Base-by-base conservation (phyloP, 1,284 basidiomycete genomes). In the Ustilago hordei region DNA sequence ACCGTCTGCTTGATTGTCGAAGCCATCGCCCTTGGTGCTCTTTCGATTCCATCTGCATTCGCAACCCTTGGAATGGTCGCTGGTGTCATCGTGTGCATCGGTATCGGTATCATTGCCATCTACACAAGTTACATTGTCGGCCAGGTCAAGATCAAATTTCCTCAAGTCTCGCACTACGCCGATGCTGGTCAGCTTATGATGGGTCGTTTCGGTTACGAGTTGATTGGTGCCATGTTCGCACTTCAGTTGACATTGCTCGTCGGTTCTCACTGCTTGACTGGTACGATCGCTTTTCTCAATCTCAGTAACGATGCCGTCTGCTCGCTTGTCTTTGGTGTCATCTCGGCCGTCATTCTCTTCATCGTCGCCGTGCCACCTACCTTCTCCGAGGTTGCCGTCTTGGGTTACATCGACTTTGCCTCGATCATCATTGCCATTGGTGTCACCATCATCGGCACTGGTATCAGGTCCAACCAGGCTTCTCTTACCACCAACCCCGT, bases 351-450 rank as follows among this genome's bases (percentile, higher is more conserved):
- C 65, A 69, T 83, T 52, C 78, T 84, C 39, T 84, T 78, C 67
- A 54, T 80, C 55, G 59, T 84, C 38, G 80, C 79, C 8, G 67
- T 82, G 28, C 80, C 82, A 0, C 78, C 78, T 35, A 69, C 81
- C 23, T 83, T 82, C 70, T 75, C 77, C 36, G 77, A 81, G 50
- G 69, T 83, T 2, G 79, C 81, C n/a, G 59, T 80, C 13, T 68
- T 84, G 28, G 82, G 81, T 9, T 82, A 81, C 74, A 78, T 84
- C 52, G 82, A 84, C 63, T 83, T 82, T 52, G 78, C 60, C 8
- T 77, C 73, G n/a, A 83, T 84, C 68, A 64, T 77, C 36, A 38
- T 74, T 28, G 82, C 82, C 48, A 81, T 84, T 36, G 57, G 80
- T 32, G 53, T 81, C 54, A 78, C 78, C 52, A 80, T 82, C 63